phyloP scores from a whole-genome alignment of 169 alveolate species.

The Fabrea salina region DNA sequence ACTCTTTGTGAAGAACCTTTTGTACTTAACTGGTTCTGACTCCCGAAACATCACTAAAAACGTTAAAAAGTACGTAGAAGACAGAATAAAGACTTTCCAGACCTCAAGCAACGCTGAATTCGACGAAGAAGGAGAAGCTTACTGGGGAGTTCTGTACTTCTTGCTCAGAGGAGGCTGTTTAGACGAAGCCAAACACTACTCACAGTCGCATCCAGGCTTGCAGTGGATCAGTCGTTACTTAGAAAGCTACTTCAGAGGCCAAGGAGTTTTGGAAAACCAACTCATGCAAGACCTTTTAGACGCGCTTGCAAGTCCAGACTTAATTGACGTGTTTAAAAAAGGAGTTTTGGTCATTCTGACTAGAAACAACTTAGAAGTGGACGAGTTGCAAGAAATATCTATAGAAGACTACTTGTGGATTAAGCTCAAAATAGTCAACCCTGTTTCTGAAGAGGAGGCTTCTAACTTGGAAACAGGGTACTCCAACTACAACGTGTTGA shows the following conservation, averaged over 20 bases:
- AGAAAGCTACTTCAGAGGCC: neutral
- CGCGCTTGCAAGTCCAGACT: neutral
- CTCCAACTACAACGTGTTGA: no score
- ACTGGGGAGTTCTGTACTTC: neutral
- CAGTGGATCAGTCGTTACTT: neutral
- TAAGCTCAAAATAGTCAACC: neutral
- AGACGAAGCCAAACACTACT: neutral
- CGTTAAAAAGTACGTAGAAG: neutral
- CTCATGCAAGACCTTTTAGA: neutral
- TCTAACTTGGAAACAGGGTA: neutral
- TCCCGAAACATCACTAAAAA: neutral
- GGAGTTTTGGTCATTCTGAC: neutral
- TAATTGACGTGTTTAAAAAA: neutral
- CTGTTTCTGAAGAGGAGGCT: neutral
- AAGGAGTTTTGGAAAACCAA: neutral
- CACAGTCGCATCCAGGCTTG: neutral
- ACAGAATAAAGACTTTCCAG: neutral
- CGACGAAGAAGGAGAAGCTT: neutral
- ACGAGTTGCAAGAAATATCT: neutral
- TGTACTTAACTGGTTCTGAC: neutral
- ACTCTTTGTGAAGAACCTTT: neutral
- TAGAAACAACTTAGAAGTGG: neutral
- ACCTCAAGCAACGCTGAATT: neutral
- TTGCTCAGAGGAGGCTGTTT: neutral
- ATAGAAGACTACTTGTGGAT: slow-evolving; percentile 25